Base-by-base conservation (phyloP, 2,329 filamentous ascomycete genomes). In the Incumbomyces lentus region DNA sequence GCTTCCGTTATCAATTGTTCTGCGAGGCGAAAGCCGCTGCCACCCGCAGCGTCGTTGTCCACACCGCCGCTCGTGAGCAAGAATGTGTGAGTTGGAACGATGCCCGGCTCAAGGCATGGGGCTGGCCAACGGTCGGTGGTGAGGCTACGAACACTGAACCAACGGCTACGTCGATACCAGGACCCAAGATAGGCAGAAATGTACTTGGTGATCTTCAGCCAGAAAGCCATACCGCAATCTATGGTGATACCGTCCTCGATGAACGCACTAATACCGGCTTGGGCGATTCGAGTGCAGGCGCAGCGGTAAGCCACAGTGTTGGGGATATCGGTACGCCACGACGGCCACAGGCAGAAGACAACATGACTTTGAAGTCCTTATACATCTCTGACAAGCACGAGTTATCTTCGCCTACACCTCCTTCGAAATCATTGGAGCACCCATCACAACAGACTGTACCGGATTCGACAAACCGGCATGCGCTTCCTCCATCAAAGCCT, bases 1-100 rank as follows among this genome's bases (percentile, higher is more conserved):
- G 78, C 16, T 81, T 76, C 62, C 69, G 78, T 33, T 82, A 82
- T 57, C 79, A 82, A 63, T 62, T 82, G 36, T 81, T 78, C 68
- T 82, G 78, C 58, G 78, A 82, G 60, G 76, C 78, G 22, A 82
- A 82, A 61, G 77, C 78, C 2, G 64, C 75, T 12, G 72, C 73
- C 47, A 81, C 78, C 6, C 72, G 75, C 2, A 78, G 70, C 59
- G 81, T 78, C 56, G 76, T 81, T 53, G 74, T 82, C 61, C 62
- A 58, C 30, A 51, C 53, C 7, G 56, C 56, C 12, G 52, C 55
- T 16, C 42, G 48, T 26, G 56, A 58, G 44, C 50, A 58, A 42
- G 51, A 58, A 35, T 55, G 52, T 37, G 47, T 49, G 36, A 40
- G 42, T 11, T 58, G 56, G 56, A 58, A 58, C 36, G 30, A 47